Evolutionary conservation across 2,329 filamentous ascomycete genomes (phyloP).

Genomic region (Corinectria fuckeliana): DNA sequence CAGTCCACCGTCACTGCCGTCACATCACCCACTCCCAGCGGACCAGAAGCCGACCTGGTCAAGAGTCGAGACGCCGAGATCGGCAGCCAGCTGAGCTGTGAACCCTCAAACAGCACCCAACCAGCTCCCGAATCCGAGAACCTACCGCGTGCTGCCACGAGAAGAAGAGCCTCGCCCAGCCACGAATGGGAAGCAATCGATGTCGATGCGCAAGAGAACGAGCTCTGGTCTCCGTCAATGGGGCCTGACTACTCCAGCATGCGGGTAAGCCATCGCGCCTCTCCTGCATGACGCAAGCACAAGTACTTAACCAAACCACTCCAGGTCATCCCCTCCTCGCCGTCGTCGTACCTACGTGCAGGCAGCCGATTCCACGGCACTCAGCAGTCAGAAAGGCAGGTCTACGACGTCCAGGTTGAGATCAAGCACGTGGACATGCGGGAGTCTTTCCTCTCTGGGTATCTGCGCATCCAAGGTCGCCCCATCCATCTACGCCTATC

Average conservation of each 20-base stretch:
- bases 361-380: conserved; percentile 90
- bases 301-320: conserved; percentile 23
- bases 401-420: conserved; percentile 95
- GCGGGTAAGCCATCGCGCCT: conserved; percentile 39
- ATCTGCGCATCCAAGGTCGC: conserved; percentile 90
- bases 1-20: conserved; percentile 43
- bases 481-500: neutral
- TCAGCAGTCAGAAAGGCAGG: conserved; percentile 90
- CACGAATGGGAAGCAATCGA: conserved; percentile 34
- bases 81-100: conserved; percentile 32
- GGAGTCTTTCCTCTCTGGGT: conserved; percentile 94
- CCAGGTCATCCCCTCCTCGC: conserved; percentile 77
- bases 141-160: conserved; percentile 18
- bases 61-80: conserved; percentile 45
- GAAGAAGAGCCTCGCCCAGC: conserved; percentile 23
- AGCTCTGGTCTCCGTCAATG: conserved; percentile 46
- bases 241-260: conserved; percentile 46
- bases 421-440: conserved; percentile 95
- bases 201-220: conserved; percentile 38
- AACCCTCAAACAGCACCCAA: conserved; percentile 29
- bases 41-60: conserved; percentile 38
- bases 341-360: conserved; percentile 84
- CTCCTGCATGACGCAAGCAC: conserved; percentile 5
- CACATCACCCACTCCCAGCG: conserved; percentile 43
- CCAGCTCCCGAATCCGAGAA: conserved; percentile 29